phyloP scores from a whole-genome alignment of 2,329 filamentous ascomycete genomes.

The Aspergillus awamori region DNA sequence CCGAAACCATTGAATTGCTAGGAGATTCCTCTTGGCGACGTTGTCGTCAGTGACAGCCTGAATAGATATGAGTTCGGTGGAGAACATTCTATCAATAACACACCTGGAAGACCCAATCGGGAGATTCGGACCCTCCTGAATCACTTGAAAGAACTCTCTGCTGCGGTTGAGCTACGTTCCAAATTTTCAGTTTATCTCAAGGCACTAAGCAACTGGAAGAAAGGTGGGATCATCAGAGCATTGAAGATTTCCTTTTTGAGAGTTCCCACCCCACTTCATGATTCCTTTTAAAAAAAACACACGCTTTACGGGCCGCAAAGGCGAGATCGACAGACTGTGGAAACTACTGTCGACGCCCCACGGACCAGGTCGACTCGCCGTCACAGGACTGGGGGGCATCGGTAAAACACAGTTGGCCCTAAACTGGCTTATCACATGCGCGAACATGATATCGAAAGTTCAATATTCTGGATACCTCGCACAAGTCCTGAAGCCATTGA shows the following conservation, averaged over 20 bases:
- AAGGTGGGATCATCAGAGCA: no score
- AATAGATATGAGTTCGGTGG: slow-evolving; percentile 29
- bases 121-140: slow-evolving; percentile 10
- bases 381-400: slow-evolving; percentile 18
- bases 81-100: slow-evolving; percentile 11
- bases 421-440: slow-evolving; percentile 26
- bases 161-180: no score
- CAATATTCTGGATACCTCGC: slow-evolving; percentile 33
- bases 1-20: neutral
- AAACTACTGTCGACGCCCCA: no score
- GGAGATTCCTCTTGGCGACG: slow-evolving; percentile 30
- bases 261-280: no score
- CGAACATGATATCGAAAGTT: slow-evolving; percentile 11
- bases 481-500: slow-evolving; percentile 24
- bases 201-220: no score
- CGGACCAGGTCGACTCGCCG: neutral
- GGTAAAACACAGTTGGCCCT: slow-evolving; percentile 33
- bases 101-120: neutral
- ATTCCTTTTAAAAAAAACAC: no score
- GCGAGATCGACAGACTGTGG: no score
- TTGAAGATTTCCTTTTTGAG: no score
- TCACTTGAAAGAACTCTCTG: neutral
- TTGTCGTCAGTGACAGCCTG: slow-evolving; percentile 27
- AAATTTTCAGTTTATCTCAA: no score
- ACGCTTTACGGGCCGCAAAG: no score